These are phyloP conservation scores for Pseudotsuga menziesii DNA, from an alignment of 75 land plant genomes.

Conservation along the genomic window DNA sequence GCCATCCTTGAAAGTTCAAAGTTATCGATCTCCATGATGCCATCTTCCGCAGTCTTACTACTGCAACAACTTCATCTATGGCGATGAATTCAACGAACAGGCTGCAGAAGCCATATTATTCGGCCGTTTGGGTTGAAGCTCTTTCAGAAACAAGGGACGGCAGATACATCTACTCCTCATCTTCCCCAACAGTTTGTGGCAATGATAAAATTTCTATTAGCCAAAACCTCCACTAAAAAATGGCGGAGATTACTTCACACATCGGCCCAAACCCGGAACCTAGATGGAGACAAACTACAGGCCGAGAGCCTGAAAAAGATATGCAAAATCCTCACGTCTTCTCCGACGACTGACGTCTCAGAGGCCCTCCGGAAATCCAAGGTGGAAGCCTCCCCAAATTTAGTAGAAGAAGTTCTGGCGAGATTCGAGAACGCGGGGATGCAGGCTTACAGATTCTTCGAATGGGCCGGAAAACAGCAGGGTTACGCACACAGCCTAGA, in stretches of 20 bases:
- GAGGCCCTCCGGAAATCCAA: slow-evolving; percentile 34
- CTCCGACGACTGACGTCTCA: slow-evolving; percentile 36
- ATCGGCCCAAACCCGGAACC: neutral
- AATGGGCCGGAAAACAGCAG: slow-evolving; percentile 60
- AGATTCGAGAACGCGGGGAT: slow-evolving; percentile 59
- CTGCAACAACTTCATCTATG: no score
- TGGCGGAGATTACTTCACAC: neutral
- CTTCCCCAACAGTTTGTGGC: neutral
- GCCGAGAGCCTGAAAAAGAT: slow-evolving; percentile 15
- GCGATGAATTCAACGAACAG: no score
- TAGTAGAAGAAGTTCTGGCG: slow-evolving; percentile 42
- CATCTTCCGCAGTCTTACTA: no score
- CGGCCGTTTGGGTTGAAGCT: no score
- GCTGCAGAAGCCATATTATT: no score
- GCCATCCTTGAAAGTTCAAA: no score
- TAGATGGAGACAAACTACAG: neutral
- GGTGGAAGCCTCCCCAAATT: slow-evolving; percentile 23
- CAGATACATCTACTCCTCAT: no score
- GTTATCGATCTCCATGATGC: no score
- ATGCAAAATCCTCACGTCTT: slow-evolving; percentile 44
- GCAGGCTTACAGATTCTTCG: slow-evolving; percentile 51
- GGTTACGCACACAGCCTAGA: slow-evolving; percentile 31
- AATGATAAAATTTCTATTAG: neutral
- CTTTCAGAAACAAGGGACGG: no score
- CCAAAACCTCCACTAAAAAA: neutral